These are phyloP conservation scores for Gracilaria caudata DNA, from an alignment of 23 red algal genomes.

Conservation along the genomic window DNA sequence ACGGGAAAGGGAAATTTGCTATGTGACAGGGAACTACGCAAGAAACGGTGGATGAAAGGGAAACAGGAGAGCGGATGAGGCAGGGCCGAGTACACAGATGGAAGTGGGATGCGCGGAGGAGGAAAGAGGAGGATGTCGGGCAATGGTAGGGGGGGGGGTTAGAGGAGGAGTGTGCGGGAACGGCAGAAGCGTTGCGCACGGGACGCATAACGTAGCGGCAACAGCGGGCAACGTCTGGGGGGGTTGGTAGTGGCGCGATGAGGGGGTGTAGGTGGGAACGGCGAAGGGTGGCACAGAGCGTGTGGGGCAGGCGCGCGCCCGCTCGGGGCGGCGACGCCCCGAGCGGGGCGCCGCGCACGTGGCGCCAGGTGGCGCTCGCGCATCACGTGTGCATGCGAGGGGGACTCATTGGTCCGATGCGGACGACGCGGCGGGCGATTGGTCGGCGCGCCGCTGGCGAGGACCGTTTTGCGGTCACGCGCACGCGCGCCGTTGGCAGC, in stretches of 20 bases:
- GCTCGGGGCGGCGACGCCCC: too few relatives aligned
- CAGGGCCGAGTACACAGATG: background rate
- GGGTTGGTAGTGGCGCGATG: conserved; percentile 2
- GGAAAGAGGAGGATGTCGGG: background rate
- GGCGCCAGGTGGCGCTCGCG: conserved; percentile 21
- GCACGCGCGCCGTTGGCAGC: background rate
- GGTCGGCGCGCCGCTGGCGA: background rate
- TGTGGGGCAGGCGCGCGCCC: conserved; percentile 16
- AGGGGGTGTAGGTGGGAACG: conserved; percentile 5
- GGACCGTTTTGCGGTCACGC: conserved; percentile 1
- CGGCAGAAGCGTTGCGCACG: conserved; percentile 42
- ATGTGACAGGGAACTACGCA: background rate
- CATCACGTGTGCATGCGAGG: background rate
- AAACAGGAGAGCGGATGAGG: background rate
- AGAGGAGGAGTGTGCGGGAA: conserved; percentile 10
- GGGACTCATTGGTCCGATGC: background rate
- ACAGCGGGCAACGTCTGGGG: conserved; percentile 33
- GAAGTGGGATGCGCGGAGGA: background rate
- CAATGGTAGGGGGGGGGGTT: background rate
- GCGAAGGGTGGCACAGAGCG: conserved; percentile 11
- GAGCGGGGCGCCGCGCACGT: background rate
- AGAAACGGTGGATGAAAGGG: background rate
- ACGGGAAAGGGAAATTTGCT: background rate
- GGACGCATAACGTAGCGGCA: conserved; percentile 36
- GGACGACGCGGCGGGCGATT: background rate